Evolutionary conservation across 768 basidiomycete species (phyloP), one percentile per base, ranked within the genome.

Genomic region (Rhodotorula paludigena): DNA sequence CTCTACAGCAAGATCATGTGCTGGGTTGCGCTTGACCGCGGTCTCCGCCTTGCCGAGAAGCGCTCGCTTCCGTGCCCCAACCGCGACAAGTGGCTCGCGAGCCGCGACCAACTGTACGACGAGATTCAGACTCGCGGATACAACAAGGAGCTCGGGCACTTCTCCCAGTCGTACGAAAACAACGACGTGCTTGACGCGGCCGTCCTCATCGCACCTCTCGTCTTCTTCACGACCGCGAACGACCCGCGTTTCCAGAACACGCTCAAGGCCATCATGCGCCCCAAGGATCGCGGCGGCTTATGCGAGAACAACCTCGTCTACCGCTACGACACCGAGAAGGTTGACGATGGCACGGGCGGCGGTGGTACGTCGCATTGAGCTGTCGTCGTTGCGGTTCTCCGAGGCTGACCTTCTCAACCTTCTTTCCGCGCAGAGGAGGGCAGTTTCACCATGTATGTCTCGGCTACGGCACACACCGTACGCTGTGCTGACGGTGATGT

Each of bases 11-110:
- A 72, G 63, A 32, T 68, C 45, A 52, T 64, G 57, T 45, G 20
- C 67, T 90, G 90, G 93, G 93, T 97, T 54, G 93, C 93, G 0
- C 85, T 97, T 62, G 93, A 98, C 74, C 82, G 94, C 81, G 93
- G 92, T 81, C 82, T 98, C 10, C 89, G 94, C 16, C 83, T 99
- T 32, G 90, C 92, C 5, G 93, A 97, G 42, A 99, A 99, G 79
- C 86, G 94, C 25, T 92, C 90, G 1, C 82, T 99, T 6, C 94
- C 94, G 11, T 79, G 78, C 57, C 76, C 75, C 23, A 73, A 73
- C 61, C 70, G 80, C 38, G 42, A 77, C 49, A 82, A 84, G 60
- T 96, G 93, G 93, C 77, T 87, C 25, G 80, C 79, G 2, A 84
- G 87, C 6, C 85, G 93, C 28, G 93, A 98, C 74, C 78, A 81